Evolutionary conservation across 1,139 yeast genomes (phyloP).

Genomic region (Pichia sp.): DNA sequence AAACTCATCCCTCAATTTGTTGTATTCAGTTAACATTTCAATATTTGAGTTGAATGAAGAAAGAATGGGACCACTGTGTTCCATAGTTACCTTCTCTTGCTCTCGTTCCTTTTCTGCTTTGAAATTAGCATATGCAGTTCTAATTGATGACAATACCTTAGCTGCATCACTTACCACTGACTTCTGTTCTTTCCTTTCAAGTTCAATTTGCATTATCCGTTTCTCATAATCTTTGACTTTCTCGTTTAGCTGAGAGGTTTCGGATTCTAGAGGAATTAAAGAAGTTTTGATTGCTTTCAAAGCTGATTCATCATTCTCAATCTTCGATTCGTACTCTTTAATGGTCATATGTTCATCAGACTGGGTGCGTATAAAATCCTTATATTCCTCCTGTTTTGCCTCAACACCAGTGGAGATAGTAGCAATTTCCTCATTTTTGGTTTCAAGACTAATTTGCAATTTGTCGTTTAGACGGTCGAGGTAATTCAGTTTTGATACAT

Average conservation of each 20-base stretch:
- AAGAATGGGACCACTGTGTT: constrained; percentile 36
- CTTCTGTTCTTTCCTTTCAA: constrained; percentile 53
- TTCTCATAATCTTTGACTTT: constrained; percentile 47
- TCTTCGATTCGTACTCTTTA: constrained; percentile 31
- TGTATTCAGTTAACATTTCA: constrained; percentile 49
- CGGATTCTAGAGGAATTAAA: constrained; percentile 56
- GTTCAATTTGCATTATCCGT: constrained; percentile 49
- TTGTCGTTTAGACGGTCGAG: constrained; percentile 41
- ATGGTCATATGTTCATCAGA: constrained; percentile 43
- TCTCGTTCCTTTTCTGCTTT: constrained; percentile 39
- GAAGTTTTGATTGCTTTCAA: constrained; percentile 46
- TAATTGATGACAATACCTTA: constrained; percentile 47
- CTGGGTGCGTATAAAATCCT: constrained; percentile 36
- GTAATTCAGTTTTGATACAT: constrained; percentile 67
- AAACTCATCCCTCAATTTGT: constrained; percentile 52
- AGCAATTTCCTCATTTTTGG: constrained; percentile 6
- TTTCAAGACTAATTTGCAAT: constrained; percentile 31
- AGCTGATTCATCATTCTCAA: constrained; percentile 28
- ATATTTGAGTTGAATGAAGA: constrained; percentile 10
- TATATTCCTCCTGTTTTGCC: constrained; percentile 27
- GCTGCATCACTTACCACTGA: constrained; percentile 40
- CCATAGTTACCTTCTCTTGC: constrained; percentile 38
- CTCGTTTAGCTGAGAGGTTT: constrained; percentile 43
- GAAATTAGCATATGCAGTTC: constrained; percentile 35
- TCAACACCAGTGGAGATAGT: constrained; percentile 19